Evolutionary conservation across 2,329 filamentous ascomycete species (phyloP).

Genomic region (Microdochium paspali): DNA sequence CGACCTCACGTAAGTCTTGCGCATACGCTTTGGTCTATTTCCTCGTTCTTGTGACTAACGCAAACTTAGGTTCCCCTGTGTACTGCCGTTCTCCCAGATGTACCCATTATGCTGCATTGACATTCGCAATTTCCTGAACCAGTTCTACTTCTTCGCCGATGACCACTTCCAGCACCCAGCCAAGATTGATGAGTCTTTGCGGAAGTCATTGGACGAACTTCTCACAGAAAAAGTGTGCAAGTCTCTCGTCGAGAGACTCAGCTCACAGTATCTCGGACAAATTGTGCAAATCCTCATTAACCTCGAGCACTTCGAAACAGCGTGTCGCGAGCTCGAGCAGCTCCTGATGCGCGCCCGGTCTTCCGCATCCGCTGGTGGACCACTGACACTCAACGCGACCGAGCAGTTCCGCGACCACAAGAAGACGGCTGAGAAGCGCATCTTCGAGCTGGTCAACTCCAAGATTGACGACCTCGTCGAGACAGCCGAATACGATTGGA

Average conservation of each 20-base stretch:
- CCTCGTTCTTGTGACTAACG: slow-evolving; percentile 10
- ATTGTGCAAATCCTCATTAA: slow-evolving; percentile 99
- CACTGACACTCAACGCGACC: slow-evolving; percentile 72
- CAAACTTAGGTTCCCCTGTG: slow-evolving; percentile 68
- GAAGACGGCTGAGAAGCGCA: slow-evolving; percentile 92
- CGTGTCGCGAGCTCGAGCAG: slow-evolving; percentile 81
- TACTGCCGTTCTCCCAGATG: slow-evolving; percentile 98
- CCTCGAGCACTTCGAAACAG: slow-evolving; percentile 90
- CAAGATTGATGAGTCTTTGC: slow-evolving; percentile 84
- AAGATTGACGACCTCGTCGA: slow-evolving; percentile 98
- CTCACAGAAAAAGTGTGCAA: slow-evolving; percentile 87
- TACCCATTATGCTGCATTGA: slow-evolving; percentile 98
- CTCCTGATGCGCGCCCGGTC: slow-evolving; percentile 78
- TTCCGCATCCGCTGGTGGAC: slow-evolving; percentile 69
- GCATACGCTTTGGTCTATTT: slow-evolving; percentile 2
- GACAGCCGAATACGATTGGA: slow-evolving; percentile 93
- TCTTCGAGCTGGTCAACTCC: slow-evolving; percentile 96
- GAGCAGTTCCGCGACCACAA: slow-evolving; percentile 82
- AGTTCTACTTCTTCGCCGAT: slow-evolving; percentile 96
- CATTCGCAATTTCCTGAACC: slow-evolving; percentile 93
- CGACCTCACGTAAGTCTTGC: slow-evolving; percentile 56
- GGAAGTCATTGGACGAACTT: slow-evolving; percentile 89
- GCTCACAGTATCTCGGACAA: slow-evolving; percentile 89
- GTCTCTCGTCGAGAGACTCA: slow-evolving; percentile 77
- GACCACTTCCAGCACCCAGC: slow-evolving; percentile 89